Percentiles rank a stretch among this genome's conserved stretches.
Evolutionary conservation across 805 yeast species (phyloP).

Genomic region (Yamadazyma laniorum): DNA sequence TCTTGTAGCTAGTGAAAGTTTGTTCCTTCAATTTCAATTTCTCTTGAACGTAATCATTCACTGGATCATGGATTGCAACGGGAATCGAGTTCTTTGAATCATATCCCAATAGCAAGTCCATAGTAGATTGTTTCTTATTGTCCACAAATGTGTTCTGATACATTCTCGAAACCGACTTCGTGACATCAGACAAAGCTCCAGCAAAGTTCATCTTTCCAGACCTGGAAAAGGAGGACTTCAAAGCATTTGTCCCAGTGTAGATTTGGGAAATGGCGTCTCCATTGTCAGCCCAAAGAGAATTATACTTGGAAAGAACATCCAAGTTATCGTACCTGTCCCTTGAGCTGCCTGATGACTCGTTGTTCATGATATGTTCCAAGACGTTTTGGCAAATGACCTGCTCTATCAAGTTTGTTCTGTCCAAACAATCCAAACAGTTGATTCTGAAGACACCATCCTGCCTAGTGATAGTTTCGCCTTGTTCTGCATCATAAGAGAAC

Average conservation of each 20-base stretch:
- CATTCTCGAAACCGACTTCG: slow-evolving; percentile 91
- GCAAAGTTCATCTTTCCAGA: slow-evolving; percentile 96
- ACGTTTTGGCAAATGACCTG: slow-evolving; percentile 78
- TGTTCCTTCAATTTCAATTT: slow-evolving; percentile 50
- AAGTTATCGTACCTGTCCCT: slow-evolving; percentile 24
- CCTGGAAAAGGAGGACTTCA: slow-evolving; percentile 88
- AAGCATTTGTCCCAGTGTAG: slow-evolving; percentile 57
- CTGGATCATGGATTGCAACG: slow-evolving; percentile 83
- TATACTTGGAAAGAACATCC: slow-evolving; percentile 70
- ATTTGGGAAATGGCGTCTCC: slow-evolving; percentile 66
- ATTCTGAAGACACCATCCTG: slow-evolving; percentile 92
- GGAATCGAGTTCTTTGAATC: slow-evolving; percentile 61
- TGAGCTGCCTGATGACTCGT: slow-evolving; percentile 23
- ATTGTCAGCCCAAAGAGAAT: slow-evolving; percentile 75
- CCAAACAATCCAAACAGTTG: slow-evolving; percentile 90
- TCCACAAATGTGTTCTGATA: slow-evolving; percentile 96
- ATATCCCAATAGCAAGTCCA: slow-evolving; percentile 82
- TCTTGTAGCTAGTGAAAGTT: slow-evolving; percentile 59
- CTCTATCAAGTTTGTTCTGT: slow-evolving; percentile 86
- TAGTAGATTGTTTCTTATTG: slow-evolving; percentile 83
- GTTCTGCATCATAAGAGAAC: slow-evolving; percentile 64
- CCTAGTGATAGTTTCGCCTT: slow-evolving; percentile 56
- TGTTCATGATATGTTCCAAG: slow-evolving; percentile 42
- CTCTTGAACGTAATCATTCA: slow-evolving; percentile 75
- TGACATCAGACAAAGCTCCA: slow-evolving; percentile 95